Conservation (phyloP, 1,139 yeast genomes). For the Candida sp. region DNA sequence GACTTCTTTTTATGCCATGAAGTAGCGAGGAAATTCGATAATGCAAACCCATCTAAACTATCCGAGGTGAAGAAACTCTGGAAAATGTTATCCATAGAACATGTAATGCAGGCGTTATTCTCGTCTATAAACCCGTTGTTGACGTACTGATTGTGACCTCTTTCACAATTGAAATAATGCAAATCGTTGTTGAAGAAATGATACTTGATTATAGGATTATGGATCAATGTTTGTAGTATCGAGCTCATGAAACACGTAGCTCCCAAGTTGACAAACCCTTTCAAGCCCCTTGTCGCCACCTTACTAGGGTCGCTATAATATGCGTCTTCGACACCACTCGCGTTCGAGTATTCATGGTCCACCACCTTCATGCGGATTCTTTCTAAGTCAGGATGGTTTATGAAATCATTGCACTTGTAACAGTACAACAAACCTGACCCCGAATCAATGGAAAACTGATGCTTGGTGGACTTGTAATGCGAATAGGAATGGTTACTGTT, state of each 20-base stretch:
- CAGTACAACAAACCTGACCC: conserved; percentile 69
- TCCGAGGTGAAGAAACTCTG: conserved; percentile 62
- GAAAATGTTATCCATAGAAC: conserved; percentile 82
- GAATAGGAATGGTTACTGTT: conserved; percentile 55
- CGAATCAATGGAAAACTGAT: conserved; percentile 74
- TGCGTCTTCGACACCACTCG: neutral
- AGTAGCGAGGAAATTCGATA: conserved; percentile 71
- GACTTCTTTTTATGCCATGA: conserved; percentile 86
- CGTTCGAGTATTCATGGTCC: conserved; percentile 2
- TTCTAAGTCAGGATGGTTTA: conserved; percentile 64
- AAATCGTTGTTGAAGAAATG: conserved; percentile 74
- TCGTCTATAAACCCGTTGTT: conserved; percentile 35
- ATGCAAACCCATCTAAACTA: conserved; percentile 70
- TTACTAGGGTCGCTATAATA: conserved; percentile 51
- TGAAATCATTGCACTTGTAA: conserved; percentile 75
- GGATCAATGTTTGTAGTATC: conserved; percentile 82
- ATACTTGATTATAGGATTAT: conserved; percentile 83
- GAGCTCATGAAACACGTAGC: conserved; percentile 97
- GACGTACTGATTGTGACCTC: conserved; percentile 20
- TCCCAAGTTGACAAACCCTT: conserved; percentile 93
- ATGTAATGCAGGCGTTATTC: conserved; percentile 69
- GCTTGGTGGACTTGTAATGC: conserved; percentile 69
- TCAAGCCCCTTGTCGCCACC: conserved; percentile 73
- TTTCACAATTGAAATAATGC: conserved; percentile 46
- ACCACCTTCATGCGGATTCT: conserved; percentile 43